phyloP scores from a whole-genome alignment of 805 yeast species.

The Teunomyces panamensis region DNA sequence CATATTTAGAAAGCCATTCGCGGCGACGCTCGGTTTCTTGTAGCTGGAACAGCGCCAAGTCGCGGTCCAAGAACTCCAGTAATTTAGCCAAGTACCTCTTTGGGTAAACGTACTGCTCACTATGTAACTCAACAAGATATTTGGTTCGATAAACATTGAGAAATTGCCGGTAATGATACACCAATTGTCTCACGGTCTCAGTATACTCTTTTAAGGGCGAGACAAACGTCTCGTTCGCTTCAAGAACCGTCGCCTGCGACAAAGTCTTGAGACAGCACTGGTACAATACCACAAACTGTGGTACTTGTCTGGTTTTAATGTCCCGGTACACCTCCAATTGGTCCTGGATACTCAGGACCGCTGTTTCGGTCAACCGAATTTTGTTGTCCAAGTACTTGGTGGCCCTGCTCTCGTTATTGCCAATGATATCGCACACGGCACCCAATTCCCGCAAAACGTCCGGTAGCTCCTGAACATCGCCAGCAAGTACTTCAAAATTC shows the following conservation, averaged over 20 bases:
- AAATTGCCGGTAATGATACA: conserved; percentile 36
- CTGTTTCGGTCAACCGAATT: conserved; percentile 12
- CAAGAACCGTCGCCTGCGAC: conserved; percentile 5
- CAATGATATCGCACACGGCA: conserved; percentile 33
- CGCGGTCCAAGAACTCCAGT: conserved; percentile 34
- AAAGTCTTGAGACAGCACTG: conserved; percentile 7
- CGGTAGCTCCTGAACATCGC: conserved; percentile 56
- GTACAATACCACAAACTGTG: conserved; percentile 18
- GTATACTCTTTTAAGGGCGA: conserved; percentile 17
- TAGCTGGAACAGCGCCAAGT: conserved; percentile 26
- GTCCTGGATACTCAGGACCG: conserved; percentile 13
- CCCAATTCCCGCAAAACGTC: conserved; percentile 51
- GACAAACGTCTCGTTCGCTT: conserved; percentile 9
- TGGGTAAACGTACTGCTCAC: conserved; percentile 39
- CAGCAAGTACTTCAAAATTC: conserved; percentile 41
- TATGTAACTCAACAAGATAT: conserved; percentile 37
- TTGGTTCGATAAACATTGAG: conserved; percentile 30
- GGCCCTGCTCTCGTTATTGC: conserved; percentile 33
- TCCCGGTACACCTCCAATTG: conserved; percentile 16
- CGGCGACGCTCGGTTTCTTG: conserved; percentile 34
- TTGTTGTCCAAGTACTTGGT: conserved; percentile 18
- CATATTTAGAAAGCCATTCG: conserved; percentile 37
- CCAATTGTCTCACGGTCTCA: conserved; percentile 27
- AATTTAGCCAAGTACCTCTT: conserved; percentile 29
- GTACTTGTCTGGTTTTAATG: conserved; percentile 24